Evolutionary conservation across 805 yeast genomes (phyloP).

Genomic region (Ogataea zsoltii): DNA sequence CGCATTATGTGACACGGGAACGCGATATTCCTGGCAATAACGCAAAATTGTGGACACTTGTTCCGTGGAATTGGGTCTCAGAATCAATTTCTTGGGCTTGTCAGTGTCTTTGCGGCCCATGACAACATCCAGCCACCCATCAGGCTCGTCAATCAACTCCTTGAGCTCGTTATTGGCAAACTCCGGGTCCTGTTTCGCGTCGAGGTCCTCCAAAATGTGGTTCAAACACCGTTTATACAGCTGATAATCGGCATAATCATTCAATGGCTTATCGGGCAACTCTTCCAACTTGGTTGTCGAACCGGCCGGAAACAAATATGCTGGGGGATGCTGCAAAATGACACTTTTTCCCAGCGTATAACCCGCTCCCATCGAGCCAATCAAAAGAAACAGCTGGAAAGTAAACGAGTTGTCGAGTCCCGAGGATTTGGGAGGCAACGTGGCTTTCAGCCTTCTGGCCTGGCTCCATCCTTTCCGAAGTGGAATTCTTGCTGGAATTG

Average conservation of each 20-base stretch:
- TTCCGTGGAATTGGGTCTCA: constrained; percentile 25
- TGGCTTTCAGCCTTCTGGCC: too few species aligned
- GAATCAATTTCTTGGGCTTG: constrained; percentile 17
- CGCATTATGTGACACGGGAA: constrained; percentile 25
- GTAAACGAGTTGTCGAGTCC: constrained; percentile 23
- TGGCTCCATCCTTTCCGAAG: too few species aligned
- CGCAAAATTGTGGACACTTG: constrained; percentile 26
- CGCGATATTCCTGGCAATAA: constrained; percentile 28
- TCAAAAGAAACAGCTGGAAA: constrained; percentile 30
- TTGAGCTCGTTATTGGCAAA: constrained; percentile 25
- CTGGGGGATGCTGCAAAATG: constrained; percentile 28
- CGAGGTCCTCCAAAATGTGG: constrained; percentile 26
- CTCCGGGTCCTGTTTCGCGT: constrained; percentile 10
- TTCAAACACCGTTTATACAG: constrained; percentile 30
- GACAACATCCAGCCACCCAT: constrained; percentile 24
- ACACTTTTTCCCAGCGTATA: constrained; percentile 32
- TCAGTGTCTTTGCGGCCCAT: constrained; percentile 22
- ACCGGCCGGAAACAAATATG: constrained; percentile 30
- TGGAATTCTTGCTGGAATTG: too few species aligned
- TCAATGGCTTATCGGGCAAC: constrained; percentile 17
- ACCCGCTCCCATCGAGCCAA: constrained; percentile 37
- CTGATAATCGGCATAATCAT: constrained; percentile 24
- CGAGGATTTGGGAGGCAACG: too few species aligned
- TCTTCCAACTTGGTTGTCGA: constrained; percentile 26
- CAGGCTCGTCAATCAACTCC: constrained; percentile 19